Evolutionary conservation across 306 rosid genomes (phyloP), one percentile per base, ranked within the genome.

Genomic region (Chamaecrista fasciculata): DNA sequence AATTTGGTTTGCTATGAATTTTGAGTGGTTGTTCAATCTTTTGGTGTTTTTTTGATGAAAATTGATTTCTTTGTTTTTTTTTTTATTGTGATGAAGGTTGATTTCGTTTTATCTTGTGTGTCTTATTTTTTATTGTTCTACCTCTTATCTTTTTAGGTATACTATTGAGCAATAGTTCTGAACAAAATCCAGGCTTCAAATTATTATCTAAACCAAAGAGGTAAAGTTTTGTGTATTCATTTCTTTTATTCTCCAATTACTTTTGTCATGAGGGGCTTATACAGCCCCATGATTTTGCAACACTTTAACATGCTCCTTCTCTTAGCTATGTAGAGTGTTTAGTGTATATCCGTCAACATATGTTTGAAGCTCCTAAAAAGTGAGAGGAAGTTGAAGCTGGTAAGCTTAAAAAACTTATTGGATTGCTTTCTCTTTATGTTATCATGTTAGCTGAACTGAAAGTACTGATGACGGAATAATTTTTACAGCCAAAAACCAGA

Each of bases 331-430:
- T 86, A 93, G 97, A 90, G 74, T 93, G 93, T 43, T 90, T 93
- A 72, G 79, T 91, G 51, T 85, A 86, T 46, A 86, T 90, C 69
- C 84, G 98, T 4, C 86, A 86, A 75, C 90, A 93, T 72, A 86
- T 96, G 86, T 91, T 81, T 31, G 98, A 93, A 50, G 98, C 98
- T 76, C 93, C 98, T 56, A 86, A 75, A 67, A 93, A 88, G 83
- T 71, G 96, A 62, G 88, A 88, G 51, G 97, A 93, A 80, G 98
- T 87, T 73, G 88, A 83, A 66, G 89, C 92, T 60, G 96, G 98
- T 90, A 83, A 56, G 75, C 33, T 70, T 48, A 24, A 61, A 34
- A 37, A 12, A 68, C 53, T 19, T 42, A 53, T 43, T 50, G 39
- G 25, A 55, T 11, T 72, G 23, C 68, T 49, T 6, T 18, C 51